Base-by-base conservation (phyloP, 352 stramenopile species). In the Globisporangium paddicum region DNA sequence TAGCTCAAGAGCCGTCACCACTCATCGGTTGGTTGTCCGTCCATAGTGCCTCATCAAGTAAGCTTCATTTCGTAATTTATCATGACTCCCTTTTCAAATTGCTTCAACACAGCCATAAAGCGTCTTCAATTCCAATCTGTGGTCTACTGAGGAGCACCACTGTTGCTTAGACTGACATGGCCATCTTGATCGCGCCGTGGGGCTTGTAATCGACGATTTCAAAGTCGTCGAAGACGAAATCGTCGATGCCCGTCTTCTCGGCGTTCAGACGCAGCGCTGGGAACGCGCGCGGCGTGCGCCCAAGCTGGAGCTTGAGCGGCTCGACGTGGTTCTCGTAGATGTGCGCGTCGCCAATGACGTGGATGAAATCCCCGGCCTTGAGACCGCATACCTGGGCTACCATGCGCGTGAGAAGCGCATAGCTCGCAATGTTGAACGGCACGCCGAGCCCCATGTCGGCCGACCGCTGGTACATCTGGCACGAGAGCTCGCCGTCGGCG, bases 341-440 rank as follows among this genome's bases (percentile, higher is more conserved):
- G 75, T 99, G 97, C 1, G 97, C 97, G 69, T 99, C 98, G 28
- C 98, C 98, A 66, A 99, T 98, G 5, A 97, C 94, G 71, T 99
- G 97, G 50, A 99, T 84, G 45, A 99, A 98, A 34, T 99, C 97
- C 23, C 97, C 97, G 21, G 97, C 71, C 57, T 97, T 89, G 2
- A 98, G 69, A 1, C 83, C 87, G 1, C 86, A 93, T 19, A 98
- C 96, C 57, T 99, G 96, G 2, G 97, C 97, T 23, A 99, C 73
- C 64, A 99, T 82, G 49, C 96, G 87, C 25, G 97, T 99, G 13
- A 99, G 82, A 50, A 99, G 75, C 34, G 97, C 91, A 74, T 99
- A 99, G 49, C 89, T 98, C 11, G 98, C 97, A 77, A 99, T 99
- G 77, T 99, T 99, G 75, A 99, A 99, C 7, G 98, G 98, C 35